A percentile compares a stretch with the other conserved stretches of the same genome.
Evolutionary conservation across 106 monocot species (phyloP).

Genomic region (Apostasia ramifera): DNA sequence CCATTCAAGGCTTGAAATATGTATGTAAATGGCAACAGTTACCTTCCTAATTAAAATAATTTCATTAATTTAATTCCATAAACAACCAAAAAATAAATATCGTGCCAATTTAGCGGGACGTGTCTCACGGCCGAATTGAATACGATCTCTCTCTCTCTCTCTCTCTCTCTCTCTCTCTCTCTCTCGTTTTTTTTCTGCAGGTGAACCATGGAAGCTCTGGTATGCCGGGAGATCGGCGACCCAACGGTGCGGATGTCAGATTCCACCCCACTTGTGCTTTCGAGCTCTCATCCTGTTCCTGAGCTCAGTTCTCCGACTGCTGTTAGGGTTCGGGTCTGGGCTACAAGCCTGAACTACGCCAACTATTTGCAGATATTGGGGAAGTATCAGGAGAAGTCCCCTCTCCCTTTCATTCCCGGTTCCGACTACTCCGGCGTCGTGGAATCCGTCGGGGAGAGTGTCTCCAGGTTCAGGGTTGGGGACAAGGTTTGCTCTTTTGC

Average conservation of each 20-base stretch:
- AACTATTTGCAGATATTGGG: slow-evolving; percentile 90
- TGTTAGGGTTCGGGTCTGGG: slow-evolving; percentile 59
- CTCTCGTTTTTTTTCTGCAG: no score
- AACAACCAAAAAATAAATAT: no score
- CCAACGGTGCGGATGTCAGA: slow-evolving; percentile 52
- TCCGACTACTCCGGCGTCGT: slow-evolving; percentile 90
- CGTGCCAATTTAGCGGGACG: no score
- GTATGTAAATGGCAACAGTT: no score
- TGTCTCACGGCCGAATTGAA: no score
- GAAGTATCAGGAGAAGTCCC: slow-evolving; percentile 88
- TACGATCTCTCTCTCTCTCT: no score
- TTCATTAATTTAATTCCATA: no score
- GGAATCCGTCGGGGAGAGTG: slow-evolving; percentile 50
- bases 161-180: no score
- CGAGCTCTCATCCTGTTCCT: slow-evolving; percentile 47
- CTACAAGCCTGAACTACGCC: slow-evolving; percentile 86
- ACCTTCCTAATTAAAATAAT: no score
- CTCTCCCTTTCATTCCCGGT: slow-evolving; percentile 88
- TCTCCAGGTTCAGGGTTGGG: slow-evolving; percentile 58
- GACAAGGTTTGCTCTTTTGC: slow-evolving; percentile 74
- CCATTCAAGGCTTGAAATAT: no score
- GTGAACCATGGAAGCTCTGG: slow-evolving; percentile 65
- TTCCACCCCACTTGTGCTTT: slow-evolving; percentile 43
- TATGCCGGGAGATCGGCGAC: slow-evolving; percentile 72
- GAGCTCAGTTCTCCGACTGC: slow-evolving; percentile 51